phyloP scores from a whole-genome alignment of 768 basidiomycete genomes.

The Russula sp. region DNA sequence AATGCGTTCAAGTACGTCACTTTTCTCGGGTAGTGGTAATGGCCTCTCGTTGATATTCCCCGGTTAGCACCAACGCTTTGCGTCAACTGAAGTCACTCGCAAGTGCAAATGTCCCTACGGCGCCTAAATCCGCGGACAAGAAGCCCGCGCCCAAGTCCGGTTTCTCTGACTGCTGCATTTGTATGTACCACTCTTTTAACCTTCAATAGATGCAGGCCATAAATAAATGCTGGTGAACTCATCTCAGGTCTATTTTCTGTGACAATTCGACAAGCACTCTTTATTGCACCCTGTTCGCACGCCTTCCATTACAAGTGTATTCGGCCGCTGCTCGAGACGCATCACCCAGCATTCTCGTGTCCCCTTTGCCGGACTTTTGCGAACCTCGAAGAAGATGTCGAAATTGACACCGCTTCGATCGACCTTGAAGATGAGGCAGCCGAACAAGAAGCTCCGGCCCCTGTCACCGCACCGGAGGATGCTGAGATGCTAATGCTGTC shows the following conservation, averaged over 20 bases:
- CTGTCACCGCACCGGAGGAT: background rate
- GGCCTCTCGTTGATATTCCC: background rate
- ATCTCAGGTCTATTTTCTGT: slow-evolving; percentile 66
- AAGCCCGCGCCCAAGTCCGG: slow-evolving; percentile 28
- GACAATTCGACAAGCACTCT: slow-evolving; percentile 89
- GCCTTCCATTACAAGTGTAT: slow-evolving; percentile 98
- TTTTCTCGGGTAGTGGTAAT: slow-evolving; percentile 5
- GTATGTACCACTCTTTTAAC: slow-evolving; percentile 38
- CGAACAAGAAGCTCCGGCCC: background rate
- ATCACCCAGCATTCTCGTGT: slow-evolving; percentile 91
- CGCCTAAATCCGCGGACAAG: slow-evolving; percentile 22
- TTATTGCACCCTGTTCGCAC: slow-evolving; percentile 97
- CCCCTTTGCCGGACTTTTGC: slow-evolving; percentile 94
- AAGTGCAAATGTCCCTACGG: slow-evolving; percentile 26
- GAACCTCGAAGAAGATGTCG: slow-evolving; percentile 93
- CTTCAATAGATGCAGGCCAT: background rate
- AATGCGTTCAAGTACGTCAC: slow-evolving; percentile 84
- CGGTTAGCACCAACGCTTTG: slow-evolving; percentile 58
- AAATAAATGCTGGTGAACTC: background rate
- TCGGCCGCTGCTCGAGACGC: slow-evolving; percentile 77
- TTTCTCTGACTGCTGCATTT: slow-evolving; percentile 90
- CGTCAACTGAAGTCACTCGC: slow-evolving; percentile 75
- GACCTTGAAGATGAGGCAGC: background rate
- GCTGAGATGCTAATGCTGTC: slow-evolving; percentile 14
- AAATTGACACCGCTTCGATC: slow-evolving; percentile 39